Conservation (phyloP, 139 green algal species). For the Auxenochlorella protothecoides region DNA sequence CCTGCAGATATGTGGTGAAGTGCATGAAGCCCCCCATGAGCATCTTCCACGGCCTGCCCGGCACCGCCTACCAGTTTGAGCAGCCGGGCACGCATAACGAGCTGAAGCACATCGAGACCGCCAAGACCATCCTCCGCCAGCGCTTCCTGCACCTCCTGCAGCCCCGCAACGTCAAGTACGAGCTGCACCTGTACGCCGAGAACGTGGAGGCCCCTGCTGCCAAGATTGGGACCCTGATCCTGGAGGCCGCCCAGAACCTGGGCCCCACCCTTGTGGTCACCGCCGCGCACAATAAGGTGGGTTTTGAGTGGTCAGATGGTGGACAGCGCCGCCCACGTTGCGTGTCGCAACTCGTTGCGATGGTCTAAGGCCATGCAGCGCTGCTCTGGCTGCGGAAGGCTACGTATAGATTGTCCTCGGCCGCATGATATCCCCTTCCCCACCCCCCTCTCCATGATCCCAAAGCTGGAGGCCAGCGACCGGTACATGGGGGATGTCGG, state of each 20-base stretch:
- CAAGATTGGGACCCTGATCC: slow-evolving; percentile 3
- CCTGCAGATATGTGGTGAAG: slow-evolving; percentile 17
- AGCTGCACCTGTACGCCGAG: slow-evolving; percentile 24
- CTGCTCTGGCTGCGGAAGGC: background rate
- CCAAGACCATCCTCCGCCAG: slow-evolving; percentile 7
- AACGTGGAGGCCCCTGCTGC: background rate
- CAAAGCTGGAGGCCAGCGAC: background rate
- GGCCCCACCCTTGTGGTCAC: slow-evolving; percentile 13
- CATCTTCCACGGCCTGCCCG: slow-evolving; percentile 19
- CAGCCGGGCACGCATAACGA: slow-evolving; percentile 14
- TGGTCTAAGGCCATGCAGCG: background rate
- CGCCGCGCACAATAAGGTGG: slow-evolving; percentile 24
- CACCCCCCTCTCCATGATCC: too few species aligned
- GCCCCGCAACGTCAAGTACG: slow-evolving; percentile 13
- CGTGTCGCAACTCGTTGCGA: too few species aligned
- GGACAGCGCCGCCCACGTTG: too few species aligned
- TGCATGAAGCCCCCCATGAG: slow-evolving; percentile 15
- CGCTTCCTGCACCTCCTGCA: slow-evolving; percentile 21
- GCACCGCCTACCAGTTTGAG: slow-evolving; percentile 9
- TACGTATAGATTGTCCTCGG: too few species aligned
- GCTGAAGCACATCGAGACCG: slow-evolving; percentile 5
- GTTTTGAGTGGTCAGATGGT: too few species aligned
- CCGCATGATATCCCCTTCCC: too few species aligned
- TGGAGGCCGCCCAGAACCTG: background rate
- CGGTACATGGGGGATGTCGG: slow-evolving; percentile 6